Base-by-base conservation (phyloP, 2,329 filamentous ascomycete genomes). In the Ophiostoma perfectum region DNA sequence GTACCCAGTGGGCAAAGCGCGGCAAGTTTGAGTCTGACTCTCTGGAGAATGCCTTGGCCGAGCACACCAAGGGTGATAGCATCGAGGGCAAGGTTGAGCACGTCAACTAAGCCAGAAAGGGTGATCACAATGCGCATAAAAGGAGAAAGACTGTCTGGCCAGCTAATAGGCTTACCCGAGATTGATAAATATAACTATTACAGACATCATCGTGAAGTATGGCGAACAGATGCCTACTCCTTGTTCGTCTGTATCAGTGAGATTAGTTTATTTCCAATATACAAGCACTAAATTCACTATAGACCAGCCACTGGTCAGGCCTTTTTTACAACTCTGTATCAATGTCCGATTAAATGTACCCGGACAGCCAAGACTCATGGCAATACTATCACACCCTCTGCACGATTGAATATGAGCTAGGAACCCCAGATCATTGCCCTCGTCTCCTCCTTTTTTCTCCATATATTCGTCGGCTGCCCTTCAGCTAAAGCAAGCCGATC, bases 1-100 rank as follows among this genome's bases (percentile, higher is more conserved):
- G 44, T n/a, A 68, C n/a, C 47, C 49, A 5, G 67, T 68, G 18
- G 49, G 49, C 49, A 27, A 55, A 55, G 49, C 49, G 47, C 7
- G 47, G 47, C 47, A 49, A 49, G 14, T 49, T 49, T 49, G 47
- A 49, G 14, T 49, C 47, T 18, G 47, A 49, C 47, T 27, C 18
- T 18, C 12, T 55, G 49, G 49, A 55, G n/a, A 18, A 27, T 27
- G 49, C 49, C 5, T 18, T 55, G 49, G 49, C 47, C 18, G 47
- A 49, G 47, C 47, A 49, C 47, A 49, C 14, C 14, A 49, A 49
- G 47, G 47, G 47, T 7, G 47, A 49, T 7, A 12, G 47, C 2
- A 18, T 16, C 18, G 47, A 49, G 47, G 47, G 47, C 14, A 49
- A 49, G 16, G 47, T 18, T 18, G 49, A 55, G 49, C 49, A 55